These are phyloP conservation scores for Podospora pseudopauciseta DNA, from an alignment of 495 filamentous ascomycete species.

Conservation along the genomic window DNA sequence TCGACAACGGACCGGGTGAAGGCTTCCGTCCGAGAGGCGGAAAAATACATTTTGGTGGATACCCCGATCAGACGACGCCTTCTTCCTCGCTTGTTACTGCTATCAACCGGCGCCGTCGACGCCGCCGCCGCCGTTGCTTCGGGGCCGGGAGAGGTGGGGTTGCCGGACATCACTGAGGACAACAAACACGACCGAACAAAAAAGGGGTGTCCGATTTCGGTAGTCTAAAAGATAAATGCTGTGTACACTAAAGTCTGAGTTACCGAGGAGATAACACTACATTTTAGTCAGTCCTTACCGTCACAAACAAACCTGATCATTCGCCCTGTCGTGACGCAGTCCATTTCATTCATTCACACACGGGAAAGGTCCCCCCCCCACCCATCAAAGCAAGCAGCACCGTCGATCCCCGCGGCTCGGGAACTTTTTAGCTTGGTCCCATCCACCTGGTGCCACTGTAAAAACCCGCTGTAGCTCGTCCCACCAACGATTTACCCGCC, in stretches of 20 bases:
- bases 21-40: slow-evolving; percentile 55
- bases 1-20: slow-evolving; percentile 59
- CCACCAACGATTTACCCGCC: neutral
- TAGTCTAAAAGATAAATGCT: no score
- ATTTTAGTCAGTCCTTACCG: neutral
- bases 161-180: neutral
- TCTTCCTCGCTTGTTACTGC: neutral
- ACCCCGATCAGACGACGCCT: slow-evolving; percentile 60
- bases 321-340: neutral
- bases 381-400: neutral
- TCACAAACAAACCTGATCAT: neutral
- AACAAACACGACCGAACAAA: no score
- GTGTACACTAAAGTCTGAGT: no score
- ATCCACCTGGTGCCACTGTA: neutral
- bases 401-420: neutral
- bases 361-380: no score
- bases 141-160: neutral
- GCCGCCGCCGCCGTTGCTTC: no score
- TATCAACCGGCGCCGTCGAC: neutral
- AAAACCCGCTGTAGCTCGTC: neutral
- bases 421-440: no score
- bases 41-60: slow-evolving; percentile 83
- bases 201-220: no score
- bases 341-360: no score
- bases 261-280: no score